Base-by-base conservation (phyloP, 352 stramenopile genomes). In the Aphanomyces euteiches region DNA sequence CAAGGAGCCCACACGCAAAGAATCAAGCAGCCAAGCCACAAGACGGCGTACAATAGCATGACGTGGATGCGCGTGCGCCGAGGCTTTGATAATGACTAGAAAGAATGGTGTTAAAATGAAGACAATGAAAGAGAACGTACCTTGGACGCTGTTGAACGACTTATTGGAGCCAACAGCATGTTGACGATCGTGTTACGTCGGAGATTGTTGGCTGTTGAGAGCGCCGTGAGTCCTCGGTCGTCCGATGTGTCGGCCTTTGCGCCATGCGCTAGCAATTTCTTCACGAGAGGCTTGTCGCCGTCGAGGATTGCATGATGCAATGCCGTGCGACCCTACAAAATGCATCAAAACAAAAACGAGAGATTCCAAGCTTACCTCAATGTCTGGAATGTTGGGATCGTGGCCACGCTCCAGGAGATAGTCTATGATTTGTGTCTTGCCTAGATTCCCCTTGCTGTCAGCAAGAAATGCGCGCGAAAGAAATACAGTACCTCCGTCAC, bases 1-100 rank as follows among this genome's bases (percentile, higher is more conserved):
- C 83, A 93, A 21, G 84, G 79, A n/a, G 89, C 64, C 57, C 76
- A 84, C 54, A 90, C 89, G 41, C 78, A 87, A 3, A 82, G 88
- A 8, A 75, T 73, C 13, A 93, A 56, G 64, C 90, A 80, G 1
- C 67, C 74, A 17, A 86, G 75, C n/a, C 90, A 57, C 28, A 87
- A 36, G 0, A 71, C 36, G 0, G 74, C 77, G 70, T 90, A 88
- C 13, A 88, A 56, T 3, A 92, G 39, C 10, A 79, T 73, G 37
- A 89, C 77, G 45, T 76, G 73, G n/a, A 78, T 56, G 0, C 86
- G 79, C 13, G 85, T 91, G 47, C 79, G 63, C 7, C 80, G 78
- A 58, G 86, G 82, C 10, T 79, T 76, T 3, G 80, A 87, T 0
- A 83, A 84, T 4, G 81, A 69, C 65, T 83, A 59, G 34, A 59